Conservation (phyloP, 306 rosid genomes). For the Lagenaria siceraria region DNA sequence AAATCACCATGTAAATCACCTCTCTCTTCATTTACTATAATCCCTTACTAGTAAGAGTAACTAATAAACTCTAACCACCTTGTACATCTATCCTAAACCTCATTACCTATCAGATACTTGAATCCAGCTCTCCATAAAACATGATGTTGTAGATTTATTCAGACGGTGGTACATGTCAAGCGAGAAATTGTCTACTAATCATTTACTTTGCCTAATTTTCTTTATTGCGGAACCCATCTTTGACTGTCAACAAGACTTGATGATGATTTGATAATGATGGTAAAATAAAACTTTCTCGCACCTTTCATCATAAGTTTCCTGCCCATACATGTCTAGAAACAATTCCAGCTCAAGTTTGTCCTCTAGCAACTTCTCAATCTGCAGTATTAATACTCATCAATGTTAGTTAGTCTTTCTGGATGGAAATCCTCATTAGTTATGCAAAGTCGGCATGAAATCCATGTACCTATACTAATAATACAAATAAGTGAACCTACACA, state of each 20-base stretch:
- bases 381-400: constrained; percentile 7
- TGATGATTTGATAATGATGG: background rate
- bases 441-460: background rate
- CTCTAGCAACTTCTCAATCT: constrained; percentile 69
- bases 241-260: background rate
- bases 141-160: background rate
- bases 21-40: no score
- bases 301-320: constrained; percentile 68
- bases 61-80: no score
- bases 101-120: background rate
- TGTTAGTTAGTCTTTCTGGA: background rate
- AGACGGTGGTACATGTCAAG: background rate
- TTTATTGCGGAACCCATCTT: background rate
- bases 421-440: background rate
- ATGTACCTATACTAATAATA: background rate
- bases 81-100: background rate
- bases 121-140: background rate
- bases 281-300: constrained; percentile 7
- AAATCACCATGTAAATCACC: no score
- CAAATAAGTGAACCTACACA: background rate
- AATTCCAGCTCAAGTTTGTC: constrained; percentile 55
- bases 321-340: constrained; percentile 59
- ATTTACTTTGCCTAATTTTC: background rate
- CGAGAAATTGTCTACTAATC: background rate
- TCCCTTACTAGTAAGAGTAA: no score